Evolutionary conservation across 768 basidiomycete species (phyloP).

Genomic region (Rhodotorula graminis): DNA sequence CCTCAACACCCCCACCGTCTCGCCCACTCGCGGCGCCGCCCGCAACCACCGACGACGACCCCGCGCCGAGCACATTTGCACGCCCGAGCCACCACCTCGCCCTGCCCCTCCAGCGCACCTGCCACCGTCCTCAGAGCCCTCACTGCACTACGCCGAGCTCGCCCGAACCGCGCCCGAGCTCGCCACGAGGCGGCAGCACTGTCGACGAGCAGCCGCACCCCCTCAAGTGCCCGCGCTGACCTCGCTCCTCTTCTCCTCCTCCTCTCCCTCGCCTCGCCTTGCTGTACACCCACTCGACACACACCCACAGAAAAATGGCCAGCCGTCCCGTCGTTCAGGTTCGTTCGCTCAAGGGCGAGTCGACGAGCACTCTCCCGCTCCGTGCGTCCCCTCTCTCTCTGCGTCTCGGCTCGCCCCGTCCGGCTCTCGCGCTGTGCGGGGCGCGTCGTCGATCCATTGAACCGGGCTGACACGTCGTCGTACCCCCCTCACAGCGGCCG

Average conservation of each 20-base stretch:
- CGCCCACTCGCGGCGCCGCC: not conserved
- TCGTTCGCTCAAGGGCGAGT: constrained; percentile 39
- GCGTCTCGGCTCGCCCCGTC: not conserved
- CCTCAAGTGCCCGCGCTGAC: not conserved
- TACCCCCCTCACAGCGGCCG: constrained; percentile 58
- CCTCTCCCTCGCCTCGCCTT: not conserved
- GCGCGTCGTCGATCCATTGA: too few species aligned
- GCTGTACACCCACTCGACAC: not conserved
- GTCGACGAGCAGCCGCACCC: not conserved
- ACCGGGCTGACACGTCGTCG: not conserved
- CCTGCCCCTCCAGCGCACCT: too few species aligned
- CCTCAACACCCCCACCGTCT: too few species aligned
- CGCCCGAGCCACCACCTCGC: too few species aligned
- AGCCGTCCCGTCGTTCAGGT: constrained; percentile 41
- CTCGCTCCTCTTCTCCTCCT: not conserved
- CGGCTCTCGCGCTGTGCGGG: not conserved
- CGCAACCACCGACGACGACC: not conserved
- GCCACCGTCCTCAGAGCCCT: too few species aligned
- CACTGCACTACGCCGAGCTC: too few species aligned
- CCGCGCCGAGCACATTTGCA: too few species aligned
- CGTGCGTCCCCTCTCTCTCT: constrained; percentile 11
- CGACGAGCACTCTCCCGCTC: constrained; percentile 39
- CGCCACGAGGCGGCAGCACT: too few species aligned
- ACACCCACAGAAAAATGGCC: constrained; percentile 30
- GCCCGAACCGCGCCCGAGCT: too few species aligned